Evolutionary conservation across 495 filamentous ascomycete species (phyloP), one percentile per base, ranked within the genome.

Genomic region (Terfezia claveryi): DNA sequence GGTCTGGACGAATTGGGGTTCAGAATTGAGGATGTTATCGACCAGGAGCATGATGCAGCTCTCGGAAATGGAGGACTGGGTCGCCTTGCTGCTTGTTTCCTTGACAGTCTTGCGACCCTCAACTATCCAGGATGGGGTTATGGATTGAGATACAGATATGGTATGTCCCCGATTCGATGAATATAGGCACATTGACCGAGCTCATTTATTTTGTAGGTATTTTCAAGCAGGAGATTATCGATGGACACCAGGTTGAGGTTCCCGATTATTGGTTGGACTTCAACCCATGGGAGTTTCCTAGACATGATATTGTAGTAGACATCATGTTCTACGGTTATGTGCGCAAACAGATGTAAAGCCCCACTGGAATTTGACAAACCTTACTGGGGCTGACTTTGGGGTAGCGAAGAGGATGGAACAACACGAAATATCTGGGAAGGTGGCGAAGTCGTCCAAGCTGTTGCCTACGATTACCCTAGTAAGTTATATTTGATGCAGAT

Each of bases 191-290:
- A 32, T 32, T 32, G 27, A 32, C 27, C 27, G 7, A 32, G 27
- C 7, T 32, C 27, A 32, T 32, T 32, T 2, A 32, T 32, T 32
- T 46, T 20, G 14, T 20, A 46, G 41, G 41, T 46, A 98, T 98
- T 65, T 98, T 98, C 79, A 94, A 95, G 72, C 91, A 98, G 71
- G 89, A 98, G 72, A 94, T 98, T 60, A 78, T 95, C 52, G 82
- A 96, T 64, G 91, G 91, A 16, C 96, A 94, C 64, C 91, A 98
- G 68, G 85, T 96, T 52, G 91, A 98, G 62, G 80, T 96, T 50
- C 91, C 91, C 20, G 91, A 98, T 68, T 98, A 98, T 69, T 98
- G 91, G 91, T 78, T 98, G 36, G 91, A 96, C 64, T 94, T 95
- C 67, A 96, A 96, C 73, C 91, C 92, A 7, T 98, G 91, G 91